Evolutionary conservation across 2,329 filamentous ascomycete genomes (phyloP), one percentile per base, ranked within the genome.

Genomic region (Aspergillus sp.): DNA sequence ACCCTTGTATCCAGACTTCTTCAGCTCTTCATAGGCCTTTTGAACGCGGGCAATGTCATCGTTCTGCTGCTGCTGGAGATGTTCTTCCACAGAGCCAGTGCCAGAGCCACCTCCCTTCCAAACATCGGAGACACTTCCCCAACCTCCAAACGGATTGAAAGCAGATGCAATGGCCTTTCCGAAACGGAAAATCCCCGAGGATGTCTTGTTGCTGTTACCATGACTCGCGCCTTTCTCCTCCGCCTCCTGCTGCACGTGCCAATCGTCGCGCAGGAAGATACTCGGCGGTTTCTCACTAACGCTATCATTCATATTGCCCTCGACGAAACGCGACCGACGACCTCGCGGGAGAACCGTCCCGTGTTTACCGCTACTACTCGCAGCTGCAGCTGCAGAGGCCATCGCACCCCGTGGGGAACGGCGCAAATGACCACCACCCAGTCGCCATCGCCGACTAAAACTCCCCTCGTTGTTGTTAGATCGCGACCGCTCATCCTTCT

Each of bases 241-340:
- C 26, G 19, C 12, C 7, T 56, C 52, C 7, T 50, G 44, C 7
- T 52, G 41, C 3, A 54, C 53, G 33, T 58, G 59, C 7, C 53
- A 48, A 8, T 67, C 60, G 7, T 66, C 61, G 5, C 69, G 80
- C 38, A 85, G 73, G 64, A 86, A 89, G 36, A 80, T 75, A 40
- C 78, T 74, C 0, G 86, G 86, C 29, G 88, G 88, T 49, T 75
- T 78, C 48, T 80, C 77, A 59, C 85, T 90, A 30, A 79, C 74
- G 53, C 86, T 82, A 66, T 94, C 87, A 60, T 83, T 88, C 86
- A 95, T 91, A 59, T 85, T 91, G 36, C 85, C 89, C 68, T 95
- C 89, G 34, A 78, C 66, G 54, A 85, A 85, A 46, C 70, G 83
- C 59, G 77, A 94, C 73, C 68, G 81, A 63, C 71, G 80, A 72